Evolutionary conservation across 208 protist genomes (phyloP).

Genomic region (Trypanosoma melophagium): DNA sequence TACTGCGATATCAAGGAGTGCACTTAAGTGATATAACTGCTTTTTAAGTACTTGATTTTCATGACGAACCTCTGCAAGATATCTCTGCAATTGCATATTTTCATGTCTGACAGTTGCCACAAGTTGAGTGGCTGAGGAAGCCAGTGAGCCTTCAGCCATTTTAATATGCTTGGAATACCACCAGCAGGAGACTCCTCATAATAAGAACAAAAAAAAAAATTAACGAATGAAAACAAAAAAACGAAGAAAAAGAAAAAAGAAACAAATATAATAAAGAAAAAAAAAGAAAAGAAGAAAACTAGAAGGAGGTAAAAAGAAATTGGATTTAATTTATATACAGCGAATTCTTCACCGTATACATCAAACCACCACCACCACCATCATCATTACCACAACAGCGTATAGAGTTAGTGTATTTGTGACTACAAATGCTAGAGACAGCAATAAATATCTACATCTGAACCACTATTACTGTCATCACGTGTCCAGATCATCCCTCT

Average conservation of each 20-base stretch:
- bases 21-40: constrained; percentile 78
- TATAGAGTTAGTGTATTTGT: too few relatives aligned
- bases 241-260: not conserved
- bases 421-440: too few relatives aligned
- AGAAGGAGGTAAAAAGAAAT: too few relatives aligned
- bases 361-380: too few relatives aligned
- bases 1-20: constrained; percentile 84
- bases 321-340: too few relatives aligned
- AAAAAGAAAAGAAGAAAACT: too few relatives aligned
- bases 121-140: constrained; percentile 26
- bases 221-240: not conserved
- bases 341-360: too few relatives aligned
- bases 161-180: not conserved
- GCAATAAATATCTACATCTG: too few relatives aligned
- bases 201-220: constrained; percentile 10
- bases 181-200: not conserved
- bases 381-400: too few relatives aligned
- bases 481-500: too few relatives aligned
- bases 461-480: too few relatives aligned
- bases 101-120: constrained; percentile 70
- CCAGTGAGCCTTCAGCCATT: constrained; percentile 26
- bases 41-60: constrained; percentile 79
- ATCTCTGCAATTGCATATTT: constrained; percentile 66
- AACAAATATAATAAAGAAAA: too few relatives aligned
- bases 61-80: constrained; percentile 62